phyloP scores from a whole-genome alignment of 352 stramenopile genomes.

The Blastocystis sp. region DNA sequence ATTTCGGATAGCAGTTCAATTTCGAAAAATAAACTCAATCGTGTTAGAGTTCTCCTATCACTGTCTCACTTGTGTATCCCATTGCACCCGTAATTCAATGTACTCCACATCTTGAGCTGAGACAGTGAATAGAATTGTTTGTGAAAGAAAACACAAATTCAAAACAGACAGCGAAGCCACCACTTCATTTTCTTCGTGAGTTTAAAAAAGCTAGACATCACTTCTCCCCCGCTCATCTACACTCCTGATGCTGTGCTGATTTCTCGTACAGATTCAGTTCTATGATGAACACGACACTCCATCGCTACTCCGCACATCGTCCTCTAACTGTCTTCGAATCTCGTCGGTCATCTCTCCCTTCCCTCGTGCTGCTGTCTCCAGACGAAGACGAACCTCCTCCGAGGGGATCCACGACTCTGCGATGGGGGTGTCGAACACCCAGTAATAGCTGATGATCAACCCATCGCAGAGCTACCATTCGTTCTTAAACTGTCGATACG shows the following conservation, averaged over 20 bases:
- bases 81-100: too few species aligned
- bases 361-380: not conserved
- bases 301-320: not conserved
- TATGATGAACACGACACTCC: not conserved
- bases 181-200: not conserved
- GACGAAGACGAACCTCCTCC: not conserved
- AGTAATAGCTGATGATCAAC: not conserved
- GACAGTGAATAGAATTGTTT: too few species aligned
- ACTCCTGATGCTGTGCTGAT: not conserved
- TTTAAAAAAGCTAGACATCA: not conserved
- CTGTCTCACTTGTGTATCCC: too few species aligned
- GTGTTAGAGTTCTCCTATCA: too few species aligned
- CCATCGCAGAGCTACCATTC: not conserved
- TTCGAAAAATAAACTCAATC: too few species aligned
- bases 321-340: not conserved
- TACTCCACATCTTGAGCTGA: too few species aligned
- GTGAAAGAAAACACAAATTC: not conserved
- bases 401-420: not conserved
- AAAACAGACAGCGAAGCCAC: not conserved
- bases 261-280: not conserved
- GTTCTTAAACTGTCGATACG: not conserved
- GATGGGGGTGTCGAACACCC: constrained; percentile 23
- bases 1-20: too few species aligned
- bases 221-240: not conserved
- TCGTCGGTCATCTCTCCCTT: not conserved